Evolutionary conservation across 257 asterid genomes (phyloP), one percentile per base, ranked within the genome.

Genomic region (Gynochthodes officinalis): DNA sequence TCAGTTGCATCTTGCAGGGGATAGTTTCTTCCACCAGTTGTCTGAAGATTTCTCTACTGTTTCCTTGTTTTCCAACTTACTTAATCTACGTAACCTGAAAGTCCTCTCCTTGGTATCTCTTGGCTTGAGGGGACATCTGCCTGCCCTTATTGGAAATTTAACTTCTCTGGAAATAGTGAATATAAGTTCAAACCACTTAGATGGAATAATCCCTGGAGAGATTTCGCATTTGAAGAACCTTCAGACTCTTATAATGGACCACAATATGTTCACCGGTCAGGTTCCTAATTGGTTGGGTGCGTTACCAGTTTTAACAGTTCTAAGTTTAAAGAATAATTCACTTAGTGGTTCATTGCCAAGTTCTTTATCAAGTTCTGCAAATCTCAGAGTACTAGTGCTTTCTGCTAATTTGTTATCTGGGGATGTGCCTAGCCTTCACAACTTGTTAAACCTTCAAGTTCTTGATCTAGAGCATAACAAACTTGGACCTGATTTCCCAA

Each of bases 281-380:
- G 70, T 93, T 6, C 96, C 96, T 55, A 73, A 63, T 9, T 88
- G 91, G 88, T 19, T 92, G 1, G 78, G 84, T 8, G 64, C 82
- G 25, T 77, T 90, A 21, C 78, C 83, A 32, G 83, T 69, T 50
- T 76, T 90, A 64, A 73, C 86, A 53, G 96, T 90, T 73, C 69
- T 93, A 82, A 93, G 96, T 69, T 62, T 93, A 44, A 86, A 68
- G 79, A 93, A 93, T 81, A 93, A 93, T 61, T 93, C 96, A 4
- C 75, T 93, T 9, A 50, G 35, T 69, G 94, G 94, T 27, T 71
- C 74, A 14, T 44, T 93, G 50, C 97, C 97, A 11, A 61, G 28
- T 65, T 78, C 82, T 7, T 67, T 90, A 48, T 79, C 90, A 23
- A 54, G 23, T 16, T 70, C 88, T 85, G 68, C 28, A 21, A 70